Conservation (phyloP, 108 stramenopile species). For the Aurantiochytrium sp. region DNA sequence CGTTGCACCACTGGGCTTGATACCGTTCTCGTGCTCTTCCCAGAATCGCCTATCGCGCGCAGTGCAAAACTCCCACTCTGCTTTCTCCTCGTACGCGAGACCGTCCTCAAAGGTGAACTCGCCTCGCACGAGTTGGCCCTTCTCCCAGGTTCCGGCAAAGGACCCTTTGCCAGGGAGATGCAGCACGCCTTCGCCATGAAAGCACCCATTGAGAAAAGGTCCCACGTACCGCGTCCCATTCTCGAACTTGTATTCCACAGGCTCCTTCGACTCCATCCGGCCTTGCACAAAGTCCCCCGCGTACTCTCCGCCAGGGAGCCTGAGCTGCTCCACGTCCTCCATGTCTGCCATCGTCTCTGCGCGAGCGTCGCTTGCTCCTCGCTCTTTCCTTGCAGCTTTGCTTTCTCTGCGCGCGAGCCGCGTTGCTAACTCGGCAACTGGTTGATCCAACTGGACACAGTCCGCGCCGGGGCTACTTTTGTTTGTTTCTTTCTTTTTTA, state of each 20-base stretch:
- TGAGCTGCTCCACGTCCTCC: neutral
- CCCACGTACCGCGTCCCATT: constrained; percentile 21
- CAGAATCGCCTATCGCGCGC: neutral
- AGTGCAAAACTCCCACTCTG: neutral
- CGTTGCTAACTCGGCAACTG: no score
- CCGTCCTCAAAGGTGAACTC: constrained; percentile 19
- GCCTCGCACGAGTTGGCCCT: neutral
- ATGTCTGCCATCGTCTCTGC: neutral
- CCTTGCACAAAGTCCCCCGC: neutral
- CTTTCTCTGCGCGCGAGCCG: no score
- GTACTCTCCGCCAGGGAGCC: neutral
- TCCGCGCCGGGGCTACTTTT: no score
- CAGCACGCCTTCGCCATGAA: constrained; percentile 20
- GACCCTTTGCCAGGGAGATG: neutral
- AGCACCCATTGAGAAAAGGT: neutral
- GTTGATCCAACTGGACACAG: no score
- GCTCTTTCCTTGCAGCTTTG: neutral
- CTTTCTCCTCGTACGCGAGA: neutral
- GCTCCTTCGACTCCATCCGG: neutral
- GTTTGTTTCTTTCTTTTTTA: no score
- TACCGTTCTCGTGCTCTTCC: neutral
- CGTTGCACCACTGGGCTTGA: neutral
- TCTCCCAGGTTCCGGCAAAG: constrained; percentile 20
- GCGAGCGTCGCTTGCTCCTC: neutral
- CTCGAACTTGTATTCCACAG: neutral